These are phyloP conservation scores for Corymbia calophylla DNA, from an alignment of 441 rosid species.

Conservation along the genomic window DNA sequence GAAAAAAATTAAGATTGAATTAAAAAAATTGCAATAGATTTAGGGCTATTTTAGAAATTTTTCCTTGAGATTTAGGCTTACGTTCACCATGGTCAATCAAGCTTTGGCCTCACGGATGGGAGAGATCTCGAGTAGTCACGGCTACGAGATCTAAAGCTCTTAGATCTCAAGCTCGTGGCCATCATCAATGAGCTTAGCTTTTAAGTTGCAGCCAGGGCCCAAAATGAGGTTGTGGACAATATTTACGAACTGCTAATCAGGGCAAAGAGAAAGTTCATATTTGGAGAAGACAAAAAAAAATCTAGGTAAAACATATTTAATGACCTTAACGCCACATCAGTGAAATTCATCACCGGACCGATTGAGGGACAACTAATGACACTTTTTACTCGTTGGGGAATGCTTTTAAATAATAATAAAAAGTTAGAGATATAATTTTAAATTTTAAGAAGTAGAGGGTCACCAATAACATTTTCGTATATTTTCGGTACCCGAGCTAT, in stretches of 20 bases:
- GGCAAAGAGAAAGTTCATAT: background rate
- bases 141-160: background rate
- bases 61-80: background rate
- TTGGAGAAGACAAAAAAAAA: background rate
- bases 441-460: too few relatives aligned
- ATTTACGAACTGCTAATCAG: background rate
- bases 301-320: background rate
- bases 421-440: too few relatives aligned
- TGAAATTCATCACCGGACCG: background rate
- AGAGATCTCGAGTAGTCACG: background rate
- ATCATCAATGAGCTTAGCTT: background rate
- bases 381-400: too few relatives aligned
- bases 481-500: background rate
- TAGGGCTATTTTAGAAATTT: too few relatives aligned
- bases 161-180: background rate
- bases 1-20: too few relatives aligned
- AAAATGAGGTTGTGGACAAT: background rate
- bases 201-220: background rate
- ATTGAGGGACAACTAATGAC: too few relatives aligned
- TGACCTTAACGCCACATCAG: background rate
- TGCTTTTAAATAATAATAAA: too few relatives aligned
- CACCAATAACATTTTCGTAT: background rate
- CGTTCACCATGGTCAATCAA: background rate
- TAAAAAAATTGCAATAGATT: too few relatives aligned
- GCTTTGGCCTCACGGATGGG: background rate